phyloP scores from a whole-genome alignment of 306 rosid species.

The Dryas alaskensis region DNA sequence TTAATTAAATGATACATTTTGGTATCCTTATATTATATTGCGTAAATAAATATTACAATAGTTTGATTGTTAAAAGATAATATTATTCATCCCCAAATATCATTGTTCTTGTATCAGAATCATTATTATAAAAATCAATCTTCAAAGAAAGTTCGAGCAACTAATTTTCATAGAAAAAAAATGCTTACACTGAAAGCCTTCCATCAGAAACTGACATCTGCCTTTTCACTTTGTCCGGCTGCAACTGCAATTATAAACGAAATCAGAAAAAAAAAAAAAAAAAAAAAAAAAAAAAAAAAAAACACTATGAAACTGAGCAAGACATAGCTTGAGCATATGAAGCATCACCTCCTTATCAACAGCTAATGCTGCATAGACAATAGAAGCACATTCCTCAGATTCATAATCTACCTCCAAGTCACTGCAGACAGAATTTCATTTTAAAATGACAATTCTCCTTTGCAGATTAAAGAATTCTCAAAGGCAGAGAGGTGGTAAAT shows the following conservation, averaged over 20 bases:
- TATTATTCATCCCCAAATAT: background rate
- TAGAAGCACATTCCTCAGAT: conserved; percentile 65
- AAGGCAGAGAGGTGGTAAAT: background rate
- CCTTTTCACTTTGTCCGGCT: conserved; percentile 86
- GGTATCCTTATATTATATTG: too few species aligned
- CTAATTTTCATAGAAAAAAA: background rate
- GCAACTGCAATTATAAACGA: conserved; percentile 58
- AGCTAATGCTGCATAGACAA: conserved; percentile 57
- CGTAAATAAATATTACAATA: too few species aligned
- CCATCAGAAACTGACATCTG: conserved; percentile 58
- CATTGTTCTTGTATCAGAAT: background rate
- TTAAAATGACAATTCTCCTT: background rate
- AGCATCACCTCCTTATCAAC: conserved; percentile 79
- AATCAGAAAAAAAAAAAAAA: background rate
- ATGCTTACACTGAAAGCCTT: conserved; percentile 73
- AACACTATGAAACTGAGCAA: background rate
- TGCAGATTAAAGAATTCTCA: background rate
- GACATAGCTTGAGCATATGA: conserved; percentile 11
- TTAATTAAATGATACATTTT: background rate
- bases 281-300: too few species aligned
- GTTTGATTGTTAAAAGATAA: background rate
- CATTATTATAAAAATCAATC: background rate
- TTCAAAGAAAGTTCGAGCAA: background rate
- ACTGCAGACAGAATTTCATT: conserved; percentile 40
- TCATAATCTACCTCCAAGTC: conserved; percentile 76